Percentiles rank a stretch among this genome's conserved stretches.
Conservation (phyloP, 495 filamentous ascomycete species). For the Tuber indicum region DNA sequence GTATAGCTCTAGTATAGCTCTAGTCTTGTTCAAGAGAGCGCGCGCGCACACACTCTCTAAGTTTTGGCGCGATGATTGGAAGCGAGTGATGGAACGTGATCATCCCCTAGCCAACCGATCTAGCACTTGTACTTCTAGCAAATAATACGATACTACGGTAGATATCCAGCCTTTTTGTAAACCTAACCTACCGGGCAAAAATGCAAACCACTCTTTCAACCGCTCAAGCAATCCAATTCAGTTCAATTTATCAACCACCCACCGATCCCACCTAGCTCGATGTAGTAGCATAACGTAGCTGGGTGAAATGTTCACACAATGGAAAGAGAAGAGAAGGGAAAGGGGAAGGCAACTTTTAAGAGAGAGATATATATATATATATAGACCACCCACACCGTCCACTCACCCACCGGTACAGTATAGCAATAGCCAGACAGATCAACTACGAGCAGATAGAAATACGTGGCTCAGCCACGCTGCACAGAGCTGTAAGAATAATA, state of each 20-base stretch:
- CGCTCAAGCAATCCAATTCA: background rate
- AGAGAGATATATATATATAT: background rate
- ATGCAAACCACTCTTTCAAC: background rate
- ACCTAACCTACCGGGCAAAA: background rate
- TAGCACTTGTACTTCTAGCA: background rate
- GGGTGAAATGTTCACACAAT: background rate
- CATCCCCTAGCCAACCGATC: background rate
- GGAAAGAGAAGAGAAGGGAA: background rate
- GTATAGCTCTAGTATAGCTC: constrained; percentile 2
- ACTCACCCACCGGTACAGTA: background rate
- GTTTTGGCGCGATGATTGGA: background rate
- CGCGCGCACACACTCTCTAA: background rate
- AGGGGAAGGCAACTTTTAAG: background rate
- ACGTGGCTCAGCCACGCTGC: background rate
- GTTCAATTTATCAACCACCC: background rate
- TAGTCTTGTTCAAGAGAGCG: background rate
- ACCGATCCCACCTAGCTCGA: background rate
- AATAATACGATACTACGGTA: background rate
- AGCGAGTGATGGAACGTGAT: background rate
- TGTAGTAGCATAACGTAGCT: background rate
- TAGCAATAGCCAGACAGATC: background rate
- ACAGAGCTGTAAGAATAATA: background rate
- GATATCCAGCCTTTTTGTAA: background rate
- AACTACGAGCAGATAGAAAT: background rate
- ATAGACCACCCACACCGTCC: background rate